phyloP scores from a whole-genome alignment of 2,329 filamentous ascomycete species.

The Claviceps sp. region DNA sequence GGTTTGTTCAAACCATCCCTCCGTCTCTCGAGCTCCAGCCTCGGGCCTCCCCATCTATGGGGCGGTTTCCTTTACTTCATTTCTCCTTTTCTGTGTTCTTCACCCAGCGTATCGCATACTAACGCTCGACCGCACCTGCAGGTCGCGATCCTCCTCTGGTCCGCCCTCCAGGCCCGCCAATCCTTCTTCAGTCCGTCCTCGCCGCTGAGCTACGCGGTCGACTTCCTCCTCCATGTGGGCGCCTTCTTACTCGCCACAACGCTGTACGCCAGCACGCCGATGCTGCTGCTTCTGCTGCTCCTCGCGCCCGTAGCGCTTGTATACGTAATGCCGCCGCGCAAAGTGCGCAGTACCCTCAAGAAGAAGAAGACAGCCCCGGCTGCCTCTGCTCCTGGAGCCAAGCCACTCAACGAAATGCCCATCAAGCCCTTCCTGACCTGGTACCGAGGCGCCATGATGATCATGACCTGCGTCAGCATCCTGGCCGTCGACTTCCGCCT shows the following conservation, averaged over 20 bases:
- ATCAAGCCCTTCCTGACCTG: conserved; percentile 85
- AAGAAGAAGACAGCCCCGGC: neutral
- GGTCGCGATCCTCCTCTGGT: conserved; percentile 78
- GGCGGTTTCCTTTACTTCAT: neutral
- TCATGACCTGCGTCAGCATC: conserved; percentile 79
- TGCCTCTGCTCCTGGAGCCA: neutral
- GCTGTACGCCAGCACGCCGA: conserved; percentile 61
- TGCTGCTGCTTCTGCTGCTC: conserved; percentile 63
- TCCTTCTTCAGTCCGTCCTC: conserved; percentile 72
- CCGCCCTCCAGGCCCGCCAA: conserved; percentile 69
- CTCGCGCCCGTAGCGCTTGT: conserved; percentile 56
- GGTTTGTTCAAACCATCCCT: conserved; percentile 33
- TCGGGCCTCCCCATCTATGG: neutral
- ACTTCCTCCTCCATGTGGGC: conserved; percentile 78
- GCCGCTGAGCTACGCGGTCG: conserved; percentile 52
- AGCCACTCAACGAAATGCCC: conserved; percentile 39
- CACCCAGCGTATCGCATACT: too few relatives aligned
- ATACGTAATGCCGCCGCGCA: conserved; percentile 35
- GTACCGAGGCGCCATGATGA: conserved; percentile 84
- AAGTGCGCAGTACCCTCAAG: conserved; percentile 17
- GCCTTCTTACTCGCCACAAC: conserved; percentile 76
- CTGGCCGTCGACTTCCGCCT: conserved; percentile 92
- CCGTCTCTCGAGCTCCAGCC: neutral
- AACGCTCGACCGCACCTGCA: conserved; percentile 21
- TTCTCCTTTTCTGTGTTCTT: neutral